Evolutionary conservation across 2,329 filamentous ascomycete genomes (phyloP).

Genomic region (Sporothrix brunneoviolacea): DNA sequence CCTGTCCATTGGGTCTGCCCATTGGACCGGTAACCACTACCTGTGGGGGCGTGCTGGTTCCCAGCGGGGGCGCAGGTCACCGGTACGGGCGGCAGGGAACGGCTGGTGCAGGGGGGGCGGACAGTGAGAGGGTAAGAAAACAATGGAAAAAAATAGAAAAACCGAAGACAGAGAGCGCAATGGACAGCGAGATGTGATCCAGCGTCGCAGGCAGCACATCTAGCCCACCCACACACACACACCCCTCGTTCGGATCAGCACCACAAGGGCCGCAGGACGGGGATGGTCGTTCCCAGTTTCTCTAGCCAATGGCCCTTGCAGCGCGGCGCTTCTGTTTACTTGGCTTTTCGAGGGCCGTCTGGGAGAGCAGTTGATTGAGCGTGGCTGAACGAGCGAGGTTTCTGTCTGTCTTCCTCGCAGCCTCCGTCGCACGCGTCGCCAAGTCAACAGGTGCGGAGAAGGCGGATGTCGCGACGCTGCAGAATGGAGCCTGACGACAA

Average conservation of each 20-base stretch:
- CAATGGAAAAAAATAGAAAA: neutral
- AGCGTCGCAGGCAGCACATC: neutral
- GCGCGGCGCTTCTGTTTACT: conserved; percentile 13
- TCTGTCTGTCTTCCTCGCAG: neutral
- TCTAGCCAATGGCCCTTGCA: conserved; percentile 8
- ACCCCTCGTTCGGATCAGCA: neutral
- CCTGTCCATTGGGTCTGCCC: conserved; percentile 1
- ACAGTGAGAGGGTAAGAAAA: neutral
- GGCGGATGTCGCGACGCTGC: too few species aligned
- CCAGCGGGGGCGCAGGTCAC: conserved; percentile 11
- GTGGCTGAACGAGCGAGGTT: neutral
- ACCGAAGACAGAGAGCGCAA: too few species aligned
- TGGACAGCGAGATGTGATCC: neutral
- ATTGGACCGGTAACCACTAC: conserved; percentile 12
- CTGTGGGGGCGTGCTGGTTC: conserved; percentile 3
- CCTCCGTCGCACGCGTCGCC: conserved; percentile 9
- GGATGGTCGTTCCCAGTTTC: conserved; percentile 1
- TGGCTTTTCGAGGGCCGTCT: neutral
- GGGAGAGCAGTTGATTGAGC: too few species aligned
- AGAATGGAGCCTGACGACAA: too few species aligned
- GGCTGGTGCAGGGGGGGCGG: neutral
- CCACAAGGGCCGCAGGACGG: too few species aligned
- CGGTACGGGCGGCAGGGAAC: conserved; percentile 10
- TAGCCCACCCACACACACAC: neutral
- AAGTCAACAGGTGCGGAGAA: conserved; percentile 13